Evolutionary conservation across 225 moss, liverwort and hornwort genomes (phyloP), one percentile per base, ranked within the genome.

Genomic region (Ulota crispa): DNA sequence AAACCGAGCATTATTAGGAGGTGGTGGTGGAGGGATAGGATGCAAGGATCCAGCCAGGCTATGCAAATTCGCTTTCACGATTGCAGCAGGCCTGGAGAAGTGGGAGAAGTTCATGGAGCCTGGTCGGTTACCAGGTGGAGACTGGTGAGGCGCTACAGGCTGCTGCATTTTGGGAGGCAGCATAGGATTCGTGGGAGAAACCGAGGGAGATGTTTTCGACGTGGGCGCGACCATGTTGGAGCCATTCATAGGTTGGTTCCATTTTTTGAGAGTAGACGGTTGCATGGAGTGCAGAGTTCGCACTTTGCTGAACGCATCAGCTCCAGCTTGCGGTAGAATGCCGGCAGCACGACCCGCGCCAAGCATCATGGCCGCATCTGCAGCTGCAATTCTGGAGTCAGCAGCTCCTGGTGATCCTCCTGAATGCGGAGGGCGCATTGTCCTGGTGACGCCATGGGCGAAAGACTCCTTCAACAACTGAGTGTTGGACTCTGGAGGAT

Each of bases 331-430:
- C 9, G 94, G 84, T 21, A 95, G 24, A 3, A 95, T 15, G 5
- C 97, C 97, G 16, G 94, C 95, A 4, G 94, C 97, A 64, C 95
- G 92, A n/a, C 95, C 95, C 2, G 89, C 95, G 20, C 95, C 97
- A 62, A 92, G 81, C 63, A 86, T 88, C 95, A 97, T 91, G 4
- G 97, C 95, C 7, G 89, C 85, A 32, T 97, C 97, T 20, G 95
- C 91, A 65, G 84, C 88, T 27, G 91, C 82, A 21, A 67, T 82
- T 57, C 91, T 85, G 26, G 80, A 11, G 80, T 50, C 62, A 20
- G 30, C 84, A 20, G 26, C 84, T 27, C 87, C 92, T 36, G 82
- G 34, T 9, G 71, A 86, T 12, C 68, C 82, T 19, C 68, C 82
- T 19, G 86, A 67, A 23, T 47, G 66, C 4, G 86, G 79, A 61